These are phyloP conservation scores for Helianthus annuus DNA, from an alignment of 129 eudicot species.

Conservation along the genomic window DNA sequence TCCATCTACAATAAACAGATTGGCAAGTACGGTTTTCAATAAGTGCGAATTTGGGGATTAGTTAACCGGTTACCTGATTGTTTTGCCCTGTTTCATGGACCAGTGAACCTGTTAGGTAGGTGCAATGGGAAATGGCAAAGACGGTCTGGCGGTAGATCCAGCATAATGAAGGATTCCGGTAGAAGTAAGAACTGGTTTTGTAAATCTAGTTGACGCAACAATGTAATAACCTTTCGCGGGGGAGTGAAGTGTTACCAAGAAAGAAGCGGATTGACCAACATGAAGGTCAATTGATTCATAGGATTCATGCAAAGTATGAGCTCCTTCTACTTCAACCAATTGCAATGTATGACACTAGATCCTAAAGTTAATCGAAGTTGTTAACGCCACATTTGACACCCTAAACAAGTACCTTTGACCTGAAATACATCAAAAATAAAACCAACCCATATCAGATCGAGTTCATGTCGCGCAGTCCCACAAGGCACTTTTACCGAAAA, in stretches of 20 bases:
- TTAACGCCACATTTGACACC: constrained; percentile 73
- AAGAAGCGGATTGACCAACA: constrained; percentile 74
- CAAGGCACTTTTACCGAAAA: not conserved
- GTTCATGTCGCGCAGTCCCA: not conserved
- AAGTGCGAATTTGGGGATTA: not conserved
- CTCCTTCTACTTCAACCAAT: constrained; percentile 80
- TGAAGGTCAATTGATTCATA: constrained; percentile 87
- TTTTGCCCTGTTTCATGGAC: constrained; percentile 94
- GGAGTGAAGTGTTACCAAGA: constrained; percentile 61
- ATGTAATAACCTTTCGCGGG: constrained; percentile 53
- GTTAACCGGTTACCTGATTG: constrained; percentile 76
- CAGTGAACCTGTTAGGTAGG: constrained; percentile 76
- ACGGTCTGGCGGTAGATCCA: constrained; percentile 47
- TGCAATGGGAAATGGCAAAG: constrained; percentile 64
- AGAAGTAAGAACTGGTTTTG: constrained; percentile 52
- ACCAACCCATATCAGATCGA: constrained; percentile 5
- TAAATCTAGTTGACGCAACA: constrained; percentile 77
- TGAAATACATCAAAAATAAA: constrained; percentile 28
- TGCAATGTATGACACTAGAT: constrained; percentile 67
- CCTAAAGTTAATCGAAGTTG: constrained; percentile 73
- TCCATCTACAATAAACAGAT: constrained; percentile 49
- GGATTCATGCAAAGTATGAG: constrained; percentile 66
- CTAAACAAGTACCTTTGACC: constrained; percentile 78
- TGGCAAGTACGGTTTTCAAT: not conserved
- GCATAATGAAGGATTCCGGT: constrained; percentile 62